Conservation (phyloP, 495 filamentous ascomycete genomes). For the Pyronema omphalodes region DNA sequence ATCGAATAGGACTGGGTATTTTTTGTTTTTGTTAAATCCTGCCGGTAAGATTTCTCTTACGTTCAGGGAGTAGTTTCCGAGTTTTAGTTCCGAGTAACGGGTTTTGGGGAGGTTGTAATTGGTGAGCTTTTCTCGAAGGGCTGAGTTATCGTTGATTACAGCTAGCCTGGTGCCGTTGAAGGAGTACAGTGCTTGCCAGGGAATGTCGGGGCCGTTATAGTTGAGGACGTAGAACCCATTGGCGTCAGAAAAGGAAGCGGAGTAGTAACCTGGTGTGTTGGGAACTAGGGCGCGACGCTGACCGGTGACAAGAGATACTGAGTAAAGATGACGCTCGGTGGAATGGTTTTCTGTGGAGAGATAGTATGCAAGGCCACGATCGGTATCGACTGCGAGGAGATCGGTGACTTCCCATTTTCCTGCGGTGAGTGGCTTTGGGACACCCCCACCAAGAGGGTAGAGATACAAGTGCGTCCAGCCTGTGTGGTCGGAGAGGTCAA, state of each 20-base stretch:
- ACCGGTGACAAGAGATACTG: constrained; percentile 29
- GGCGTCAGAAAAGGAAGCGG: constrained; percentile 34
- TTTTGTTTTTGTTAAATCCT: constrained; percentile 32
- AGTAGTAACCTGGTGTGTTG: constrained; percentile 32
- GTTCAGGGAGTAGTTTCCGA: constrained; percentile 32
- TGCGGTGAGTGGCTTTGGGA: constrained; percentile 31
- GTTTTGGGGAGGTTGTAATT: constrained; percentile 34
- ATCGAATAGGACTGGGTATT: constrained; percentile 38
- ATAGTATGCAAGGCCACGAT: constrained; percentile 35
- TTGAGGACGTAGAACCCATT: constrained; percentile 38
- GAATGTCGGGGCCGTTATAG: constrained; percentile 38
- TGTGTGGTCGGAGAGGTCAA: constrained; percentile 37
- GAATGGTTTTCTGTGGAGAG: constrained; percentile 35
- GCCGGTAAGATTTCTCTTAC: constrained; percentile 32
- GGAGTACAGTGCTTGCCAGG: constrained; percentile 37
- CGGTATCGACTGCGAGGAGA: constrained; percentile 33
- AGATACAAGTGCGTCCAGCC: constrained; percentile 40
- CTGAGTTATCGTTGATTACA: constrained; percentile 34
- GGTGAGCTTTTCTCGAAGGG: constrained; percentile 28
- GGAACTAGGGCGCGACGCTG: constrained; percentile 34
- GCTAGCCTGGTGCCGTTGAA: constrained; percentile 30
- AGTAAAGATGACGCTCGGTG: constrained; percentile 38
- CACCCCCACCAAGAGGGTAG: constrained; percentile 31
- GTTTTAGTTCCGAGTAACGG: constrained; percentile 30
- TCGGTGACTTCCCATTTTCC: constrained; percentile 38